Evolutionary conservation across 2,329 filamentous ascomycete genomes (phyloP).

Genomic region (Epichloe baconii): DNA sequence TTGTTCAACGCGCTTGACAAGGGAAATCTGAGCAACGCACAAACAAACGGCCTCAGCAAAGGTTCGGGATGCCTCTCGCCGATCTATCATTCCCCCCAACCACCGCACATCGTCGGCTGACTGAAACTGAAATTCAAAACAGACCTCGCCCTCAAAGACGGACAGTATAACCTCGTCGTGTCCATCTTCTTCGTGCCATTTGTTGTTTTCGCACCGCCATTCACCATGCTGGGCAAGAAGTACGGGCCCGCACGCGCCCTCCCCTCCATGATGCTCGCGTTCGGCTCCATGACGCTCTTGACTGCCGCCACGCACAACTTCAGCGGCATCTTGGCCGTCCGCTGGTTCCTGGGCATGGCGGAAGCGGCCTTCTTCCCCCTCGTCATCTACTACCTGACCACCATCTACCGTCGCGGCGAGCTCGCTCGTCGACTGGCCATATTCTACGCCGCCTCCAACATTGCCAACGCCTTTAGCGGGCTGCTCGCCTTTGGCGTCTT

Average conservation of each 20-base stretch:
- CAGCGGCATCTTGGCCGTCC: constrained; percentile 34
- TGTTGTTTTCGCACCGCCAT: constrained; percentile 51
- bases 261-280: constrained; percentile 59
- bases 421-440: constrained; percentile 38
- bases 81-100: too few relatives aligned
- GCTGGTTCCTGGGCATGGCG: constrained; percentile 38
- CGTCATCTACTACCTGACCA: constrained; percentile 38
- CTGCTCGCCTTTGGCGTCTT: constrained; percentile 36
- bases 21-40: constrained; percentile 37
- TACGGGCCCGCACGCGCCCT: constrained; percentile 54
- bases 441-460: constrained; percentile 65
- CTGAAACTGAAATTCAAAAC: not conserved
- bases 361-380: constrained; percentile 44
- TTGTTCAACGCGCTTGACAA: constrained; percentile 35
- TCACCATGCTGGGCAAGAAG: constrained; percentile 54
- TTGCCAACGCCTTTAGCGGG: constrained; percentile 47
- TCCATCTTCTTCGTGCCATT: constrained; percentile 67
- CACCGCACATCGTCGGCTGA: constrained; percentile 7
- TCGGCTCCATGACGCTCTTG: constrained; percentile 54
- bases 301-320: constrained; percentile 38
- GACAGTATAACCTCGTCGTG: constrained; percentile 59
- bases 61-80: constrained; percentile 6
- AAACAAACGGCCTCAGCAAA: constrained; percentile 34
- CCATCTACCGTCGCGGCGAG: constrained; percentile 37
- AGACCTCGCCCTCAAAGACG: constrained; percentile 38